A percentile compares a stretch with the other conserved stretches of the same genome.
phyloP scores from a whole-genome alignment of 202 grass and related monocot genomes.

The Cymbopogon flexuosus region DNA sequence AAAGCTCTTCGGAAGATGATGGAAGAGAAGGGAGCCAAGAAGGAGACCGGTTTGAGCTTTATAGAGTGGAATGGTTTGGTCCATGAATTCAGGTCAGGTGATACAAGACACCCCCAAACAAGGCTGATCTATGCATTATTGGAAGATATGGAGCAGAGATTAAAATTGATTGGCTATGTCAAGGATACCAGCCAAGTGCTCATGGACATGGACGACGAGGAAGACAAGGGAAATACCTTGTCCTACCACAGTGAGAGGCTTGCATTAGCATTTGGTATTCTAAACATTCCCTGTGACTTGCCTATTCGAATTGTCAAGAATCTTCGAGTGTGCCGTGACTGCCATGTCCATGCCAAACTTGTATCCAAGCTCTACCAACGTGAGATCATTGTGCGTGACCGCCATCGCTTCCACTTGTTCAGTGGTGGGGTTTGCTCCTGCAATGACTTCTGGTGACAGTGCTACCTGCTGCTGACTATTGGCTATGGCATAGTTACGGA shows the following conservation, averaged over 20 bases:
- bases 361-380: constrained; percentile 28
- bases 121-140: constrained; percentile 26
- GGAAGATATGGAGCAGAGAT: constrained; percentile 28
- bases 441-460: constrained; percentile 45
- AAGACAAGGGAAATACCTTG: constrained; percentile 33
- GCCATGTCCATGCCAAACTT: constrained; percentile 24
- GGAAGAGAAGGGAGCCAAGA: constrained; percentile 54
- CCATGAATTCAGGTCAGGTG: constrained; percentile 31
- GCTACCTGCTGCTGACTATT: not conserved
- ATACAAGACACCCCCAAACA: constrained; percentile 22
- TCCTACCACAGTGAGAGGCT: constrained; percentile 36
- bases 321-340: constrained; percentile 32
- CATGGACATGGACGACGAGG: constrained; percentile 34
- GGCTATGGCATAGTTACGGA: not conserved
- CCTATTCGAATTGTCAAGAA: constrained; percentile 40
- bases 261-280: constrained; percentile 35
- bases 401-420: constrained; percentile 33
- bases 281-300: constrained; percentile 12
- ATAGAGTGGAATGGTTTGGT: constrained; percentile 48
- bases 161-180: constrained; percentile 33
- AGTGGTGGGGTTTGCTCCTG: constrained; percentile 28
- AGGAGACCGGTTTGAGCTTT: constrained; percentile 51
- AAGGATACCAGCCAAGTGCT: constrained; percentile 33
- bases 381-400: constrained; percentile 32
- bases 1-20: constrained; percentile 42